Base-by-base conservation (phyloP, 2,329 filamentous ascomycete species). In the Fusarium brevicatenulatum region DNA sequence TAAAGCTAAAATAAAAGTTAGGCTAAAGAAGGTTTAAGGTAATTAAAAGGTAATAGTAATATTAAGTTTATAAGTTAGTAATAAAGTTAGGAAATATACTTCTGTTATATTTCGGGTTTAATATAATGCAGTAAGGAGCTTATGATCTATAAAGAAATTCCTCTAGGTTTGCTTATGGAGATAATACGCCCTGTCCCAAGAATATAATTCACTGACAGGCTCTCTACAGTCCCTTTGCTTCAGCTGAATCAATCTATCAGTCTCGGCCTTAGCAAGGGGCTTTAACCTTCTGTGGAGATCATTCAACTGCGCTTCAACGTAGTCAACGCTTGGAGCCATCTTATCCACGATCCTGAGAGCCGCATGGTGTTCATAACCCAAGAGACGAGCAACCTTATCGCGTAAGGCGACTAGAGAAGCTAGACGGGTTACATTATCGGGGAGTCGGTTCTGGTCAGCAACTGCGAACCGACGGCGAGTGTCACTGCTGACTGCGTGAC, bases 211-310 rank as follows among this genome's bases (percentile, higher is more conserved):
- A 12, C 15, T n/a, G 0, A 40, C 4, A 18, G 32, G 32, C n/a
- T 28, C 23, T 21, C 9, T 7, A 1, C 0, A n/a, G 0, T 54
- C 10, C 10, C 25, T 40, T 30, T 30, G 7, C 13, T 40, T 40
- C 7, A 54, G 34, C 19, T 12, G 13, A 4, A 54, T 12, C 7
- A 54, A 13, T 3, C 15, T 39, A 2, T 5, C 7, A 10, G 23
- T 40, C 25, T 54, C 50, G 30, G 23, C 5, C 0, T 18, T 5
- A 3, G 50, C 50, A 28, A 54, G 4, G 0, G 50, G 50, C 36
- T 30, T 54, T 1, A 54, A 4, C 15, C 13, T 54, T 10, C 1
- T 40, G 9, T 54, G 36, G 1, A 54, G 52, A 9, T 13, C 19
- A 13, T 9, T 4, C 10, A 54, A 7, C 15, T 54, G 36, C 4